Percentiles rank a stretch among this genome's conserved stretches.
These are phyloP conservation scores for Nigrograna mackinnonii DNA, from an alignment of 2,329 filamentous ascomycete genomes.

Conservation along the genomic window DNA sequence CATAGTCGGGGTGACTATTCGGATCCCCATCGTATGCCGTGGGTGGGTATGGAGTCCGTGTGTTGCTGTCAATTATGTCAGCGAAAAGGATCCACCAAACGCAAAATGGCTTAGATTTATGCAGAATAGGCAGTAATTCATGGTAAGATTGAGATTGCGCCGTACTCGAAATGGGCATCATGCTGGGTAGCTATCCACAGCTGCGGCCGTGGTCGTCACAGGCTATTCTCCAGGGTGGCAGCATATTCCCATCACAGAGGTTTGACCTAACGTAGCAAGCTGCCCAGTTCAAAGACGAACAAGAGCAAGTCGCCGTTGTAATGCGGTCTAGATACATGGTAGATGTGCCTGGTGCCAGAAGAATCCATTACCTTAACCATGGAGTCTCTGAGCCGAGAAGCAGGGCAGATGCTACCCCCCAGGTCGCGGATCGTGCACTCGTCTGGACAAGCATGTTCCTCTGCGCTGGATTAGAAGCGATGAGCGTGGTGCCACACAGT, in stretches of 20 bases:
- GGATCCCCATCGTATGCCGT: slow-evolving; percentile 45
- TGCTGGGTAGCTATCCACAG: neutral
- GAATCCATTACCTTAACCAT: slow-evolving; percentile 9
- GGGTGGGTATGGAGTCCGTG: slow-evolving; percentile 33
- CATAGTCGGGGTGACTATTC: slow-evolving; percentile 39
- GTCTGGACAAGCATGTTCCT: no score
- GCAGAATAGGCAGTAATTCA: slow-evolving; percentile 19
- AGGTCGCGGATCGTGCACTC: no score
- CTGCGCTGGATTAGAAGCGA: slow-evolving; percentile 4
- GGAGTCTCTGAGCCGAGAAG: slow-evolving; percentile 16
- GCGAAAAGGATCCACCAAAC: slow-evolving; percentile 24
- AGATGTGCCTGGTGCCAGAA: no score
- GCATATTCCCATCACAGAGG: slow-evolving; percentile 7
- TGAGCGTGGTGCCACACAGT: slow-evolving; percentile 20
- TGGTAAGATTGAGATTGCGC: slow-evolving; percentile 20
- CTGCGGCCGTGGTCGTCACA: slow-evolving; percentile 1
- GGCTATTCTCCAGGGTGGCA: slow-evolving; percentile 5
- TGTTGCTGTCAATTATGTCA: slow-evolving; percentile 39
- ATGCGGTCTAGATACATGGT: no score
- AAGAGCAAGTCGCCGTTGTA: no score
- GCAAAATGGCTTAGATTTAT: slow-evolving; percentile 19
- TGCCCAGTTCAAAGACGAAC: slow-evolving; percentile 1
- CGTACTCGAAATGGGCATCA: slow-evolving; percentile 12
- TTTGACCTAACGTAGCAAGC: slow-evolving; percentile 11
- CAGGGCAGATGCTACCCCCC: no score